Evolutionary conservation across 2,329 filamentous ascomycete genomes (phyloP).

Genomic region (Hawksworthiomyces lignivorus): DNA sequence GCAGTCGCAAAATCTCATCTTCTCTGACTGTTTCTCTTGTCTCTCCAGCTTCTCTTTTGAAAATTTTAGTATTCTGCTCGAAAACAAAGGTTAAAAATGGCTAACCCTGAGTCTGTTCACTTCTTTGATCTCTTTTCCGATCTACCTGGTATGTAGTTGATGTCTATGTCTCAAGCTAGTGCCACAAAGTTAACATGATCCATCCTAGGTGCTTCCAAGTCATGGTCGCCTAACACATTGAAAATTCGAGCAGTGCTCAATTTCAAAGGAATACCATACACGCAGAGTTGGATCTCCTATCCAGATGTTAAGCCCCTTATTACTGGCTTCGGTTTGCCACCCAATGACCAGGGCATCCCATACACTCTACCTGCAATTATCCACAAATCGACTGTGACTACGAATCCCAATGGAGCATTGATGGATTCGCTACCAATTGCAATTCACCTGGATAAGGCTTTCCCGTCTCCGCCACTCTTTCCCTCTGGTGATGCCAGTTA

Average conservation of each 20-base stretch:
- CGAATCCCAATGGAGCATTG: not conserved
- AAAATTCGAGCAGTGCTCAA: constrained; percentile 2
- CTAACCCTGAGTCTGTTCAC: not conserved
- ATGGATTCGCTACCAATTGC: constrained; percentile 4
- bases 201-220: not conserved
- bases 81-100: too few species aligned
- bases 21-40: too few species aligned
- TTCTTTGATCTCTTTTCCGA: constrained; percentile 4
- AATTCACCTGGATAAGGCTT: not conserved
- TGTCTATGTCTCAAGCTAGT: not conserved
- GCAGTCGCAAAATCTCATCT: too few species aligned
- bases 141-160: not conserved
- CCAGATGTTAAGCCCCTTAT: constrained; percentile 2
- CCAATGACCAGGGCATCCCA: not conserved
- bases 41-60: too few species aligned
- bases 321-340: not conserved
- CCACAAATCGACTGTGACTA: not conserved
- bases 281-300: constrained; percentile 7
- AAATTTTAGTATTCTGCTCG: too few species aligned
- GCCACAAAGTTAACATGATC: not conserved
- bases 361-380: constrained; percentile 4
- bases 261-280: constrained; percentile 7
- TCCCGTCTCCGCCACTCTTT: not conserved
- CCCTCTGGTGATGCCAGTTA: constrained; percentile 6
- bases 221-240: constrained; percentile 4